Evolutionary conservation across 495 filamentous ascomycete species (phyloP).

Genomic region (Hypoxylon lienhwacheense): DNA sequence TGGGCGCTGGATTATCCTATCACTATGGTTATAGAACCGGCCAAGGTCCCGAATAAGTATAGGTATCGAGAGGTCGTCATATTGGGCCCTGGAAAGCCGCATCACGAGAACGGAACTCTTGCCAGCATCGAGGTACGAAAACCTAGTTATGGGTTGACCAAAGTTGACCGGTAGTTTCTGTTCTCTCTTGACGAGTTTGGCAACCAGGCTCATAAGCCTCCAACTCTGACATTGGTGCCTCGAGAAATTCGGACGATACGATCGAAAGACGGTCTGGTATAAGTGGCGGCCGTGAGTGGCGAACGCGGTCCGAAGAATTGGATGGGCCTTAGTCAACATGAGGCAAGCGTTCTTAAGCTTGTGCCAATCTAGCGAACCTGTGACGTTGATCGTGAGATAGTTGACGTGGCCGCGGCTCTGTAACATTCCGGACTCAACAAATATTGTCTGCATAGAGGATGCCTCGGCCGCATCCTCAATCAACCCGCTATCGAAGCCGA

Average conservation of each 20-base stretch:
- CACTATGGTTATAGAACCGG: conserved; percentile 44
- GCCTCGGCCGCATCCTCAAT: conserved; percentile 50
- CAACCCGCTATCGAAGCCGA: conserved; percentile 39
- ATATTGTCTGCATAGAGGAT: conserved; percentile 47
- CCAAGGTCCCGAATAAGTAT: conserved; percentile 49
- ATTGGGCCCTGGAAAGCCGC: conserved; percentile 51
- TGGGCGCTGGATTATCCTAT: conserved; percentile 39
- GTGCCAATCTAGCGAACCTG: conserved; percentile 43
- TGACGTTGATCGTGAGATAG: conserved; percentile 49
- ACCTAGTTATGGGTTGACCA: conserved; percentile 48
- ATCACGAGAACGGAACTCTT: conserved; percentile 50
- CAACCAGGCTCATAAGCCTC: conserved; percentile 41
- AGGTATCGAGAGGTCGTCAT: conserved; percentile 48
- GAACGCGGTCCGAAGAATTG: conserved; percentile 51
- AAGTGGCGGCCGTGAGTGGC: conserved; percentile 46
- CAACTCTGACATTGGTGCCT: conserved; percentile 46
- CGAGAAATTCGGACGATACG: conserved; percentile 44
- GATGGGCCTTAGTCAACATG: conserved; percentile 44
- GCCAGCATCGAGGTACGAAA: conserved; percentile 49
- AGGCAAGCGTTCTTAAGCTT: conserved; percentile 50
- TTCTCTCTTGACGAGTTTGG: conserved; percentile 49
- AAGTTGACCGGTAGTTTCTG: conserved; percentile 43
- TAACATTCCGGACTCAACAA: conserved; percentile 52
- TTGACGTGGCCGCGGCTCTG: conserved; percentile 45
- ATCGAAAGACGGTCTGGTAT: conserved; percentile 49